Percentiles rank a stretch among this genome's conserved stretches.
Conservation (phyloP, 768 basidiomycete species). For the Tulasnella sp. region DNA sequence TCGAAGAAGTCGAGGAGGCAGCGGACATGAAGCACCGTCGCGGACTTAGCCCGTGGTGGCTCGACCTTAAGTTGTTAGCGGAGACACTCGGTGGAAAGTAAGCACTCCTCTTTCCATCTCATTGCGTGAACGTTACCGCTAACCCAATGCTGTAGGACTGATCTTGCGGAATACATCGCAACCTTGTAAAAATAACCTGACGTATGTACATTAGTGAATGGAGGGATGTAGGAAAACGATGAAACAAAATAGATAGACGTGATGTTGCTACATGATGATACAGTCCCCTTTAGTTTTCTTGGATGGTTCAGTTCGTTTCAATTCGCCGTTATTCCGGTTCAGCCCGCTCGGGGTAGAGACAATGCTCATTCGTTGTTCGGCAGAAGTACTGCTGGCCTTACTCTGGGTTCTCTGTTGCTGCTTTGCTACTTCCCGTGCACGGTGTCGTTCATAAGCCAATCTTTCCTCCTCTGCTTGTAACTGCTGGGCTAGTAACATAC, state of each 20-base stretch:
- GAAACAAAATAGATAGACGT: not conserved
- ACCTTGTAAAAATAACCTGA: not conserved
- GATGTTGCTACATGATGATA: conserved; percentile 8
- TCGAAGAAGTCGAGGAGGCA: conserved; percentile 68
- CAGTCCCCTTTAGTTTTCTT: conserved; percentile 2
- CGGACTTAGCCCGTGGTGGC: conserved; percentile 75
- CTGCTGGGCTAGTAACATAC: conserved; percentile 56
- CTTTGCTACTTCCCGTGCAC: not conserved
- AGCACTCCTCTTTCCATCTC: not conserved
- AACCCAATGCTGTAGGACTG: not conserved
- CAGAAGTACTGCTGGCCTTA: too few species aligned
- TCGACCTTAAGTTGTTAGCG: conserved; percentile 46
- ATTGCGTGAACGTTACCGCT: not conserved
- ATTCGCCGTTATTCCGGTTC: too few species aligned
- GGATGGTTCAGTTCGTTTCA: too few species aligned
- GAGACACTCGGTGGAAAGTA: conserved; percentile 47
- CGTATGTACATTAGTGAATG: not conserved
- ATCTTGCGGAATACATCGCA: conserved; percentile 7
- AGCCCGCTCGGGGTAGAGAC: not conserved
- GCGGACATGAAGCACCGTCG: conserved; percentile 87
- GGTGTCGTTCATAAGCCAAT: conserved; percentile 23
- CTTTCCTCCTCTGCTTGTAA: conserved; percentile 74
- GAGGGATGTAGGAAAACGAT: not conserved
- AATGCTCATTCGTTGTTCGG: too few species aligned
- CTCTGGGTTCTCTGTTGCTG: too few species aligned